These are phyloP conservation scores for Rhododendron vialii DNA, from an alignment of 148 eudicot species.

Conservation along the genomic window DNA sequence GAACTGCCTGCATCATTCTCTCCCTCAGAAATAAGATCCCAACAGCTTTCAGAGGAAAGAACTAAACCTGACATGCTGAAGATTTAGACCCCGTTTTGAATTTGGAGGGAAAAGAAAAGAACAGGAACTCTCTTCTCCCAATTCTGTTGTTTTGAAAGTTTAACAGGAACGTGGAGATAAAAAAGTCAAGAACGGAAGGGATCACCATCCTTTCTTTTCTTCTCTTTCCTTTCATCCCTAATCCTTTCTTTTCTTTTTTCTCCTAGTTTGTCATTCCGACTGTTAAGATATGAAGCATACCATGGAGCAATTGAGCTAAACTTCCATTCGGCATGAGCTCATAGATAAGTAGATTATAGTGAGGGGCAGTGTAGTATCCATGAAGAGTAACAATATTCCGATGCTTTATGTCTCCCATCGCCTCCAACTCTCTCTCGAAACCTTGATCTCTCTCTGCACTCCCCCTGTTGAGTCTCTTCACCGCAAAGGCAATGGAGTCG, in stretches of 20 bases:
- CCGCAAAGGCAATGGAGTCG: constrained; percentile 60
- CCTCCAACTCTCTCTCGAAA: constrained; percentile 86
- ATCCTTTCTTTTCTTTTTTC: not conserved
- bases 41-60: not conserved
- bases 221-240: not conserved
- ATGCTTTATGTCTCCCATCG: constrained; percentile 93
- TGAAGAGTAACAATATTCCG: constrained; percentile 73
- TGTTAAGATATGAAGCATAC: constrained; percentile 25
- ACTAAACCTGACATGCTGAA: not conserved
- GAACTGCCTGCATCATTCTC: constrained; percentile 43
- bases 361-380: constrained; percentile 80
- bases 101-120: not conserved
- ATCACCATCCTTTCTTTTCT: not conserved
- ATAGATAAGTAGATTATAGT: constrained; percentile 77
- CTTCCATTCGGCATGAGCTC: constrained; percentile 94
- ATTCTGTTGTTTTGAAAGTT: not conserved
- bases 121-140: not conserved
- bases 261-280: not conserved
- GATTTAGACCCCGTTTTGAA: not conserved
- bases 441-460: constrained; percentile 71
- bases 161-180: not conserved
- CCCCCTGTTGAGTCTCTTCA: constrained; percentile 66
- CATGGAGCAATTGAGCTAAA: constrained; percentile 64
- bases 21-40: not conserved
- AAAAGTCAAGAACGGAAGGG: not conserved